Evolutionary conservation across 2,329 filamentous ascomycete species (phyloP), one percentile per base, ranked within the genome.

Genomic region (Alternaria triticimaculans): DNA sequence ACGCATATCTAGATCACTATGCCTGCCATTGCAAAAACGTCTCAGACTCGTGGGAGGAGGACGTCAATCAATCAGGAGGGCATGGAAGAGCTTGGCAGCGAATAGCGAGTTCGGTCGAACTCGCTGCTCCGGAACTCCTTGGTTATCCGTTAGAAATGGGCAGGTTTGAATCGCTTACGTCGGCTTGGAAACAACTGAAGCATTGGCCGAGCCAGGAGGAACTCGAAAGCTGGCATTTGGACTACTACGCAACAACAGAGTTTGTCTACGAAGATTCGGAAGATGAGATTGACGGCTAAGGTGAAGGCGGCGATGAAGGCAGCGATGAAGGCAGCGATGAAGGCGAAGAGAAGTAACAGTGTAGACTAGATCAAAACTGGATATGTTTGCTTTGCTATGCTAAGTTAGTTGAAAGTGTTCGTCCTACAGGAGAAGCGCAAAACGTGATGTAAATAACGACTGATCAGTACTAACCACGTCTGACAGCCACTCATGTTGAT

Each of bases 21-120:
- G 49, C 49, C 14, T 51, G 49, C 20, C 44, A 2, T 5, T 46
- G 20, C 14, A 1, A 15, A 21, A 1, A 7, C 0, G 2, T 23
- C 14, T 15, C 0, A 3, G 7, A 7, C 12, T 46, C 44, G 4
- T 45, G 0, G 0, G 28, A 21, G 3, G 12, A 11, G 6, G 3
- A 33, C 18, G 28, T 51, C 4, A 1, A 2, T 2, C 49, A 51
- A 23, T 5, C 4, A 15, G 1, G 0, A 0, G 28, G 49, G 0
- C 28, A 51, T 23, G 49, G 28, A 23, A 0, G 8, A 7, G 49
- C 49, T 2, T 51, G 49, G 28, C 49, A 51, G 28, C 18, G 49
- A 2, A 51, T 33, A 33, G 28, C 49, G 6, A 4, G 7, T 14
- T 37, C 18, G 12, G 1, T 51, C 0, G 49, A 51, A n/a, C 26